A percentile compares a stretch with the other conserved stretches of the same genome.
These are phyloP conservation scores for Aspergillus biplanus DNA, from an alignment of 495 filamentous ascomycete species.

Conservation along the genomic window DNA sequence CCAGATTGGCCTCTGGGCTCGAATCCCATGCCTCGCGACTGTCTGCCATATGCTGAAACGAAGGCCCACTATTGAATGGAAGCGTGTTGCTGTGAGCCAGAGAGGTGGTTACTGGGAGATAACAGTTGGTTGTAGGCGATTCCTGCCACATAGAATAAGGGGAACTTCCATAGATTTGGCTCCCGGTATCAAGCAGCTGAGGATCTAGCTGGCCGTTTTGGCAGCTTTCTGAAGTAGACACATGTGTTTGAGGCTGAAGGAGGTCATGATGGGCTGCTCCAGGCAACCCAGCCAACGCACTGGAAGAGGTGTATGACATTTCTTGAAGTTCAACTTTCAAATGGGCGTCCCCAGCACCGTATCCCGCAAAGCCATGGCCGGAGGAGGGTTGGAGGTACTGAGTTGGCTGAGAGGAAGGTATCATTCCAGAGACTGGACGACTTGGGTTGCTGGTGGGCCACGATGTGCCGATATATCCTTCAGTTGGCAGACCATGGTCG, in stretches of 20 bases:
- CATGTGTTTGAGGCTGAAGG: slow-evolving; percentile 41
- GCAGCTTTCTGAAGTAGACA: slow-evolving; percentile 24
- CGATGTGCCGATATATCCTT: slow-evolving; percentile 33
- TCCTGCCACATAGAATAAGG: slow-evolving; percentile 30
- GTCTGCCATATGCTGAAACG: slow-evolving; percentile 20
- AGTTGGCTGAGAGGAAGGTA: slow-evolving; percentile 52
- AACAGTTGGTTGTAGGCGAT: slow-evolving; percentile 15
- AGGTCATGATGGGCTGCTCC: slow-evolving; percentile 58
- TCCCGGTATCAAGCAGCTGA: slow-evolving; percentile 33
- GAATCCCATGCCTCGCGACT: slow-evolving; percentile 26
- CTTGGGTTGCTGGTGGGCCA: slow-evolving; percentile 61
- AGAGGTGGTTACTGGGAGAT: slow-evolving; percentile 20
- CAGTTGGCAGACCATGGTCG: slow-evolving; percentile 30
- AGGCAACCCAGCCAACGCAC: slow-evolving; percentile 53
- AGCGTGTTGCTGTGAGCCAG: slow-evolving; percentile 17
- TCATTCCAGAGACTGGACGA: slow-evolving; percentile 58
- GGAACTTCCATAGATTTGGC: slow-evolving; percentile 19
- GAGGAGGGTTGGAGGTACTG: slow-evolving; percentile 68
- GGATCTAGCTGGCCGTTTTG: slow-evolving; percentile 48
- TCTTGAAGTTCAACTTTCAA: slow-evolving; percentile 37
- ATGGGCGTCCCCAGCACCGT: slow-evolving; percentile 35
- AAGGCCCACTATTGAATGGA: slow-evolving; percentile 5
- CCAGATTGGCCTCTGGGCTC: slow-evolving; percentile 19
- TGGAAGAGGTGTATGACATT: slow-evolving; percentile 37
- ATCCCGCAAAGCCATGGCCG: slow-evolving; percentile 30